Evolutionary conservation across 1,284 basidiomycete genomes (phyloP).

Genomic region (Schizophyllum commune): DNA sequence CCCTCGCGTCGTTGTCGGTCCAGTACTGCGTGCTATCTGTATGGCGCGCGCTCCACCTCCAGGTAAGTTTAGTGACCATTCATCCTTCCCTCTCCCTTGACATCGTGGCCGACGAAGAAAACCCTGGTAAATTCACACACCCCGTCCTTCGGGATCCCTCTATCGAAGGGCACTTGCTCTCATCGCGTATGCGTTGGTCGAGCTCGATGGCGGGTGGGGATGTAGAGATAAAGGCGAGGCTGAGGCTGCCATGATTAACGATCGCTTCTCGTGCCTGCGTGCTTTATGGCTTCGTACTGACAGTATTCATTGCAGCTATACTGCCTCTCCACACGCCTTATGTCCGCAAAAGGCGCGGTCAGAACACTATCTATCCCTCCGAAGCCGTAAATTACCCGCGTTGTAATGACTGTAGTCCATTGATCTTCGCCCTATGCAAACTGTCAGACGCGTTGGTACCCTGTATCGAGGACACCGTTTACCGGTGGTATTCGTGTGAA

Average conservation of each 20-base stretch:
- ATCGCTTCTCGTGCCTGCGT: background rate
- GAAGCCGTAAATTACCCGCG: too few relatives aligned
- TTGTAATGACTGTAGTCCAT: too few relatives aligned
- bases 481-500: too few relatives aligned
- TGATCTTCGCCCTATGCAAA: too few relatives aligned
- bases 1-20: background rate
- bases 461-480: too few relatives aligned
- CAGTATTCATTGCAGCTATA: background rate
- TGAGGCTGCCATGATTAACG: conserved; percentile 37
- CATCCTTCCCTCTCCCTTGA: conserved; percentile 10
- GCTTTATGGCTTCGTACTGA: background rate
- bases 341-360: too few relatives aligned
- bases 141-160: conserved; percentile 29
- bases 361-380: background rate
- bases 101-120: conserved; percentile 55
- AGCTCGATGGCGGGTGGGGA: conserved; percentile 45
- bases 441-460: too few relatives aligned
- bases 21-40: conserved; percentile 6
- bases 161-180: conserved; percentile 8
- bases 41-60: conserved; percentile 9
- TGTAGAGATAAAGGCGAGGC: conserved; percentile 83
- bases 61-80: conserved; percentile 23
- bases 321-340: too few relatives aligned
- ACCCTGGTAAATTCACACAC: conserved; percentile 82
- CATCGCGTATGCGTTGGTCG: background rate